A percentile compares a stretch with the other conserved stretches of the same genome.
Evolutionary conservation across 106 monocot genomes (phyloP).

Genomic region (Phalaenopsis equestris): DNA sequence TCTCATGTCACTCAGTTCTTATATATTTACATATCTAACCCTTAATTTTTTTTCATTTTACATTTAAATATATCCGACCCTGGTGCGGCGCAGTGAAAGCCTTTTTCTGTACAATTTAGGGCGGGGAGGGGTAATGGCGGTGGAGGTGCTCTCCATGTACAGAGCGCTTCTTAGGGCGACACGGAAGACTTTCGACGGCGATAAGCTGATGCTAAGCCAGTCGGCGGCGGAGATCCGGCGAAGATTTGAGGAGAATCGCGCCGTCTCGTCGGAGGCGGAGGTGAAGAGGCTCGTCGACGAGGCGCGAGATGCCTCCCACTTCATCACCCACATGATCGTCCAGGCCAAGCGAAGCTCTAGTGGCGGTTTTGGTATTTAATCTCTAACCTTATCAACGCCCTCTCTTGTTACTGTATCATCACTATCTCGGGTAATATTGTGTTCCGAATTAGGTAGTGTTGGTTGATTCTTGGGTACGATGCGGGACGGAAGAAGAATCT

Average conservation of each 20-base stretch:
- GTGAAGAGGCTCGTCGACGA: conserved; percentile 47
- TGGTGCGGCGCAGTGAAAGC: too few species aligned
- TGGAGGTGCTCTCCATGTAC: conserved; percentile 62
- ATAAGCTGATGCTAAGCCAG: conserved; percentile 56
- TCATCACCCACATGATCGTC: conserved; percentile 84
- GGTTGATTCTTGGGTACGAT: neutral
- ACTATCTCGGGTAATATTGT: neutral
- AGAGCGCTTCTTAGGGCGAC: conserved; percentile 72
- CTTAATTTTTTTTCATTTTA: too few species aligned
- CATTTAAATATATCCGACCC: too few species aligned
- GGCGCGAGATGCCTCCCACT: conserved; percentile 77
- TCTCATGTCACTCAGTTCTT: too few species aligned
- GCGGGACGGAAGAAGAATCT: neutral
- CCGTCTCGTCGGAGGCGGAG: conserved; percentile 39
- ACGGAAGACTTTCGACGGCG: conserved; percentile 80
- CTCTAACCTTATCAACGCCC: neutral
- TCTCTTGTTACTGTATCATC: neutral
- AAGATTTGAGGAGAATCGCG: conserved; percentile 74
- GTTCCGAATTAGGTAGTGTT: neutral
- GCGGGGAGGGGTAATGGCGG: conserved; percentile 9
- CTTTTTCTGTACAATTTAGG: neutral
- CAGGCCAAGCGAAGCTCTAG: conserved; percentile 55
- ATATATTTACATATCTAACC: too few species aligned
- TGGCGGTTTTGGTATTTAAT: conserved; percentile 55
- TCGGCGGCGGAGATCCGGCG: conserved; percentile 75